Evolutionary conservation across 495 filamentous ascomycete genomes (phyloP).

Genomic region (Tuber borchii): DNA sequence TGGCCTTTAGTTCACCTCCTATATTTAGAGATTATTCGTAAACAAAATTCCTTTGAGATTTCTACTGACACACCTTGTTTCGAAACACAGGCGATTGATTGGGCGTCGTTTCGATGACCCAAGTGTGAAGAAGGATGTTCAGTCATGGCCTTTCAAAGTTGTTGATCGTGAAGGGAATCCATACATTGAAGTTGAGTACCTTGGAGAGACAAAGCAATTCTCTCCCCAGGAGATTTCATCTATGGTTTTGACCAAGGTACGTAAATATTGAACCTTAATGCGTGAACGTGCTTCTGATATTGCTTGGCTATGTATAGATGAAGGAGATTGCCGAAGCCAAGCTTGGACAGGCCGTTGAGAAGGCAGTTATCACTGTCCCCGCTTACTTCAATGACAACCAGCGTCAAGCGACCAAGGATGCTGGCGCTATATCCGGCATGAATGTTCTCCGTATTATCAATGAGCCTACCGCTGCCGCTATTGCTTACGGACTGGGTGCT

Average conservation of each 20-base stretch:
- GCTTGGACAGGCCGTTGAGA: slow-evolving; percentile 93
- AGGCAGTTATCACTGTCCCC: slow-evolving; percentile 95
- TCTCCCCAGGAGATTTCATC: slow-evolving; percentile 96
- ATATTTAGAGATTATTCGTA: background rate
- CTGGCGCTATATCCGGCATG: slow-evolving; percentile 91
- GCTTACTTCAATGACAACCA: slow-evolving; percentile 99
- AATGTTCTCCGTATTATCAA: slow-evolving; percentile 99
- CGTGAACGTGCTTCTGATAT: slow-evolving; percentile 20
- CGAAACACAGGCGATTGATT: slow-evolving; percentile 66
- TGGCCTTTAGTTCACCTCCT: background rate
- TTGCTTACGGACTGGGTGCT: slow-evolving; percentile 89
- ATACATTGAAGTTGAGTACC: slow-evolving; percentile 90
- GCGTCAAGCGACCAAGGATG: slow-evolving; percentile 98
- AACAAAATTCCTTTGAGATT: background rate
- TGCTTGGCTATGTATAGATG: slow-evolving; percentile 54
- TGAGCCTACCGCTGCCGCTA: slow-evolving; percentile 95
- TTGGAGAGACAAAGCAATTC: slow-evolving; percentile 88
- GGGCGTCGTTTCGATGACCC: slow-evolving; percentile 90
- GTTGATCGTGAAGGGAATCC: slow-evolving; percentile 83
- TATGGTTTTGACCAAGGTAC: slow-evolving; percentile 86
- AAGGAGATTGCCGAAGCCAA: slow-evolving; percentile 96
- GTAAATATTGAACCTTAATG: slow-evolving; percentile 20
- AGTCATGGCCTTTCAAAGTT: slow-evolving; percentile 98
- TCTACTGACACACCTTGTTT: background rate
- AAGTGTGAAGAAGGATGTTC: slow-evolving; percentile 94